Evolutionary conservation across 2,329 filamentous ascomycete species (phyloP).

Genomic region (Colletotrichum abscissum): DNA sequence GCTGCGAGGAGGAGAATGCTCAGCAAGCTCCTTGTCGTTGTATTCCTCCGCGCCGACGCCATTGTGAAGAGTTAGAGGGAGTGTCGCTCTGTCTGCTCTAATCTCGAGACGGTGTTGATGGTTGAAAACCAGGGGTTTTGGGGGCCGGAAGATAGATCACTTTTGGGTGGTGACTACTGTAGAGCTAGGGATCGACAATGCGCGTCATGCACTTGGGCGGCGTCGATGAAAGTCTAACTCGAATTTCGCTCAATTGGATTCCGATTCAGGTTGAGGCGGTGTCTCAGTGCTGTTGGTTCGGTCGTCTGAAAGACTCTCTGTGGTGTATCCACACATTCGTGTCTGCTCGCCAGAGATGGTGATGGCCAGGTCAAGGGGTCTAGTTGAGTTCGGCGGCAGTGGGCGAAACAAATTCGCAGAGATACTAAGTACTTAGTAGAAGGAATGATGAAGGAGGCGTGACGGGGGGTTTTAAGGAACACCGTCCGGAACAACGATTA

Average conservation of each 20-base stretch:
- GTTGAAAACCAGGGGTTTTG: background rate
- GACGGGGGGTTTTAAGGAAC: conserved; percentile 1
- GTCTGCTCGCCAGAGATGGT: background rate
- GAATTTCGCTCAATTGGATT: background rate
- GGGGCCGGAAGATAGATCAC: background rate
- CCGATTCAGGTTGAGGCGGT: background rate
- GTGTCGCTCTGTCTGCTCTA: background rate
- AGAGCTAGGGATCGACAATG: background rate
- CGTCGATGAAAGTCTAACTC: background rate
- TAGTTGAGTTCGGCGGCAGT: background rate
- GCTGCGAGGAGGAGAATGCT: conserved; percentile 40
- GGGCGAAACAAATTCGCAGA: background rate
- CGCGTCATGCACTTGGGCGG: background rate
- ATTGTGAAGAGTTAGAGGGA: conserved; percentile 10
- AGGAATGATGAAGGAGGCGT: background rate
- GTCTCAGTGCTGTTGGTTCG: background rate
- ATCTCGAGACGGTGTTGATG: background rate
- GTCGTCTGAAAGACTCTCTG: background rate
- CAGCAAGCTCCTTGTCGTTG: conserved; percentile 33
- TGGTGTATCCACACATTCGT: background rate
- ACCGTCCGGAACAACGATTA: background rate
- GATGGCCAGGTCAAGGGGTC: background rate
- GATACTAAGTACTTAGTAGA: background rate
- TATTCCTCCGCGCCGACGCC: conserved; percentile 20
- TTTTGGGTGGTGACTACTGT: background rate